Base-by-base conservation (phyloP, 2,329 filamentous ascomycete genomes). In the Blastomyces silverae region DNA sequence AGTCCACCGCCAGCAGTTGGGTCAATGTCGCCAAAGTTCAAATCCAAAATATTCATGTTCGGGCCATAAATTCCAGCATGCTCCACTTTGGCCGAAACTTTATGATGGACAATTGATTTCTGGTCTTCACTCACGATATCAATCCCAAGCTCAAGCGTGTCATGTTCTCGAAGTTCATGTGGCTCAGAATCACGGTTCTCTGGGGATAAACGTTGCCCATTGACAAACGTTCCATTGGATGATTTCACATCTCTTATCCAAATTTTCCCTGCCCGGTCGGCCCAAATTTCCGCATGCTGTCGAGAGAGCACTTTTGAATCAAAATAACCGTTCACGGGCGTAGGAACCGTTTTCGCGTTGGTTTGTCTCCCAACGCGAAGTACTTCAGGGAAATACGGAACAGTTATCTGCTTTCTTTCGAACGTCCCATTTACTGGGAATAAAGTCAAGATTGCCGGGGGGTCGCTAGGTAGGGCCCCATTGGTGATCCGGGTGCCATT, bases 91-190 rank as follows among this genome's bases (percentile, higher is more conserved):
- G 94, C 92, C 25, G 93, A 92, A 59, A 99, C 94, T 75, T 99
- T 99, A 80, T 97, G 94, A 74, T 99, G 94, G 17, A 99, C 92
- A 37, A 99, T 92, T 0, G 92, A 97, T 79, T 96, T 97, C 76
- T 97, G 93, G 75, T 99, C 94, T 76, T 99, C 94, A 77, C 91
- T 96, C 62, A 99, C 93, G 73, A 99, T 99, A 74, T 99, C 94
- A 71, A 99, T 99, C 64, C 94, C 94, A 46, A 99, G 83, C 74
- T 99, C 94, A 63, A 99, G 81, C 68, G 94, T 91, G 74, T 99
- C 94, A 69, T 91, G 88, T 66, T 93, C 92, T 72, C 92, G 89
- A 44, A 99, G 81, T 74, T 97, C 93, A 74, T 97, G 91, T 0
- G 94, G 92, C 67, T 97, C 94, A 0, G 93, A 97, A 77, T 99